Conservation (phyloP, 2,329 filamentous ascomycete species). For the Paecilomyces variotii region DNA sequence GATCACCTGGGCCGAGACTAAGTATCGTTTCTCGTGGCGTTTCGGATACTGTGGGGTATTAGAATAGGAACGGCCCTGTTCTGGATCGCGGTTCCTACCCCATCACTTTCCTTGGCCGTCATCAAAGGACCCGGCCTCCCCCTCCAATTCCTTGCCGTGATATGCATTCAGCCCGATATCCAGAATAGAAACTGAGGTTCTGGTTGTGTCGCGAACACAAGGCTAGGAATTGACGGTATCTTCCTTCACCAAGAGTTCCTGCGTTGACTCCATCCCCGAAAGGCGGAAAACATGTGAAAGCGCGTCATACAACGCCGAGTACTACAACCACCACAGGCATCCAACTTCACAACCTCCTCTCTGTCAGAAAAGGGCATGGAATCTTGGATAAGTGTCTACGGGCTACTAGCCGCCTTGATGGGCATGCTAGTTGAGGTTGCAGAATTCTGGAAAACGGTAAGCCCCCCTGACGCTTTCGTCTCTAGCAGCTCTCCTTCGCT, state of each 20-base stretch:
- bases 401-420: conserved; percentile 37
- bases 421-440: conserved; percentile 54
- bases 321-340: neutral
- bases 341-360: neutral
- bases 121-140: neutral
- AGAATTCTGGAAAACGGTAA: conserved; percentile 56
- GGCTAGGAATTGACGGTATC: neutral
- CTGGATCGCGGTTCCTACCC: neutral
- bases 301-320: neutral
- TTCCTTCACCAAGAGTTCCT: neutral
- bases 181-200: neutral
- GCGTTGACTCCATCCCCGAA: neutral
- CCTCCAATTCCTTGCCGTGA: neutral
- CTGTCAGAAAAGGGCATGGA: conserved; percentile 9
- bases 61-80: neutral
- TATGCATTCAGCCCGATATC: neutral
- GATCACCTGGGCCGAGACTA: neutral
- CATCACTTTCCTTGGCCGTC: neutral
- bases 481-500: neutral
- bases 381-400: conserved; percentile 17
- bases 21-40: neutral
- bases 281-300: neutral
- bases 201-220: neutral
- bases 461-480: conserved; percentile 7
- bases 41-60: neutral